Percentiles rank a stretch among this genome's conserved stretches.
Evolutionary conservation across 106 monocot genomes (phyloP).

Genomic region (Apostasia shenzhenica): DNA sequence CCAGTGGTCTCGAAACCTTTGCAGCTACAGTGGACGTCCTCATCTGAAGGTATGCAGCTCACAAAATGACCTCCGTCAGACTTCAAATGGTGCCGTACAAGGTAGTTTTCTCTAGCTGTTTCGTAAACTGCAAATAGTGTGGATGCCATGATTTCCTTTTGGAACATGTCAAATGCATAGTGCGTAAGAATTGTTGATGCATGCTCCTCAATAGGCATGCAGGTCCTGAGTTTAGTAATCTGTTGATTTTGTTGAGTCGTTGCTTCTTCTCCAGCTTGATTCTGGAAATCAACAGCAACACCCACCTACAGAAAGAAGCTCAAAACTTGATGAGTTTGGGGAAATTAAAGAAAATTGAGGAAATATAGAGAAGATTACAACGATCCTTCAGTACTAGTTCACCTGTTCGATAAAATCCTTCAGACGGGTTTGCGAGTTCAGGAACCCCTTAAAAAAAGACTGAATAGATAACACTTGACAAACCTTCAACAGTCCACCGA

Average conservation of each 20-base stretch:
- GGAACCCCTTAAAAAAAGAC: constrained; percentile 70
- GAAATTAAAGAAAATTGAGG: not conserved
- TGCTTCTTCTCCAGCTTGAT: constrained; percentile 78
- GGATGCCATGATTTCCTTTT: constrained; percentile 67
- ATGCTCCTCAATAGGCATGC: constrained; percentile 80
- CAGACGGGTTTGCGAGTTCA: constrained; percentile 60
- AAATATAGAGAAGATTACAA: not conserved
- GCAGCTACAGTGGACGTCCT: constrained; percentile 68
- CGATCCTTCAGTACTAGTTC: not conserved
- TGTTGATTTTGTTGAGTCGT: constrained; percentile 39
- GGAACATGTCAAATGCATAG: constrained; percentile 65
- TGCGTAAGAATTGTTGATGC: constrained; percentile 65
- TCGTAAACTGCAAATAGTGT: constrained; percentile 69
- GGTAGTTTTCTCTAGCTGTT: constrained; percentile 37
- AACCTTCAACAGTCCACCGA: constrained; percentile 46
- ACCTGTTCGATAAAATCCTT: constrained; percentile 85
- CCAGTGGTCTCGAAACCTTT: constrained; percentile 68
- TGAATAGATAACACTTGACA: constrained; percentile 30
- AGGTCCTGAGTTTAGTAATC: constrained; percentile 47
- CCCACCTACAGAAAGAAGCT: constrained; percentile 39
- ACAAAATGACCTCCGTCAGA: constrained; percentile 52
- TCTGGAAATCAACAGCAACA: constrained; percentile 75
- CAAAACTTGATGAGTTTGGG: not conserved
- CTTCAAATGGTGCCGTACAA: constrained; percentile 59
- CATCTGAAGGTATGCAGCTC: constrained; percentile 36